Percentiles rank a stretch among this genome's conserved stretches.
Conservation (phyloP, 805 yeast genomes). For the Blastobotrys americana region DNA sequence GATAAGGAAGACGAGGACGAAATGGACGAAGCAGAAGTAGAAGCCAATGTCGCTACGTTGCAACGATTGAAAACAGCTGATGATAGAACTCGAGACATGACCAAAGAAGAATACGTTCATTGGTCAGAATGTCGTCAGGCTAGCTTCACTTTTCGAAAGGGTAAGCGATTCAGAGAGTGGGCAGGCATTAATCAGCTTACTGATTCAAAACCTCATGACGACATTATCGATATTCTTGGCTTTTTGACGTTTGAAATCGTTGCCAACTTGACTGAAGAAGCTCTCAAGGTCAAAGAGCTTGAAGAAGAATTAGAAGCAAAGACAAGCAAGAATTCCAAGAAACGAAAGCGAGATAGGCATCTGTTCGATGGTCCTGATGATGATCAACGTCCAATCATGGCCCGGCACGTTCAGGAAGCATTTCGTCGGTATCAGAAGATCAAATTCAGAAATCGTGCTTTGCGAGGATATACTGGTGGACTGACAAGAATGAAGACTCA, state of each 20-base stretch:
- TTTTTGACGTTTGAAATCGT: conserved; percentile 95
- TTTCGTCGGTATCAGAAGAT: conserved; percentile 69
- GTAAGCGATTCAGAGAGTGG: conserved; percentile 95
- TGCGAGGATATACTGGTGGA: conserved; percentile 69
- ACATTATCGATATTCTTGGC: conserved; percentile 91
- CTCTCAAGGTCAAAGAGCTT: conserved; percentile 66
- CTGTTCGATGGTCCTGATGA: conserved; percentile 87
- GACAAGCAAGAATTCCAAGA: conserved; percentile 31
- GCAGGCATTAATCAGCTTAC: conserved; percentile 77
- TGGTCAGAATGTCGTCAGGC: conserved; percentile 99
- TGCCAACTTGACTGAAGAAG: conserved; percentile 88
- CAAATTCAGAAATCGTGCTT: conserved; percentile 52
- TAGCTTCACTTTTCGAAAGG: conserved; percentile 87
- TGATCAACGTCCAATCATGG: conserved; percentile 66
- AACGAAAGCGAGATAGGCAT: conserved; percentile 43
- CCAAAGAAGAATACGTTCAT: conserved; percentile 94
- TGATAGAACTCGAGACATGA: conserved; percentile 88
- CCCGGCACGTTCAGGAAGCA: conserved; percentile 81
- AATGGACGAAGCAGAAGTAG: conserved; percentile 82
- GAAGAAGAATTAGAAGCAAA: conserved; percentile 46
- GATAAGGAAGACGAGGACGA: conserved; percentile 53
- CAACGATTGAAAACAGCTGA: conserved; percentile 88
- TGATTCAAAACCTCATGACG: conserved; percentile 90
- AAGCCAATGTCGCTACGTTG: conserved; percentile 80
- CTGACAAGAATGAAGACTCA: conserved; percentile 46